Conservation (phyloP, 2,329 filamentous ascomycete species). For the Phyllachora maydis region DNA sequence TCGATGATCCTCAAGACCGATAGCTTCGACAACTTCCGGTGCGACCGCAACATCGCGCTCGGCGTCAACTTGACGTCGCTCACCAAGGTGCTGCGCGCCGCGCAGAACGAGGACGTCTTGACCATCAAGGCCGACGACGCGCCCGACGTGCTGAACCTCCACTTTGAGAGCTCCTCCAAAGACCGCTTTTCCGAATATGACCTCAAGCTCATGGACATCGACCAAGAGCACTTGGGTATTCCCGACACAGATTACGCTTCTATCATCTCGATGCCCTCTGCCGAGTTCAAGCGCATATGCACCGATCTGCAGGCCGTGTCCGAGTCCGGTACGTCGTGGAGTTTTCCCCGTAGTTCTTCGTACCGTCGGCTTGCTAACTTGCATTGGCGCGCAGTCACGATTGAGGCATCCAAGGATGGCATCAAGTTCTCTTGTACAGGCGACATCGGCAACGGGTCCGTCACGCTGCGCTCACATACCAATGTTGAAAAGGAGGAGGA, state of each 20-base stretch:
- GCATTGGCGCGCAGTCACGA: slow-evolving; percentile 59
- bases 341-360: no score
- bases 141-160: slow-evolving; percentile 84
- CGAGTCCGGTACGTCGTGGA: slow-evolving; percentile 72
- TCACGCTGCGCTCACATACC: slow-evolving; percentile 75
- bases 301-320: slow-evolving; percentile 80
- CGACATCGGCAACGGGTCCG: slow-evolving; percentile 88
- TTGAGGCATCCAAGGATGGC: slow-evolving; percentile 92
- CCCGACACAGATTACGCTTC: slow-evolving; percentile 97
- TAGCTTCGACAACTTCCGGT: slow-evolving; percentile 85
- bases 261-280: slow-evolving; percentile 69
- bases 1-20: slow-evolving; percentile 98
- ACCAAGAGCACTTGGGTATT: slow-evolving; percentile 97
- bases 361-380: no score
- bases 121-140: slow-evolving; percentile 96
- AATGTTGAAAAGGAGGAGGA: slow-evolving; percentile 76
- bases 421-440: slow-evolving; percentile 87
- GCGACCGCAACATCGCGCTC: slow-evolving; percentile 96
- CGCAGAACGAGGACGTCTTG: slow-evolving; percentile 82
- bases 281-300: slow-evolving; percentile 89
- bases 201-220: slow-evolving; percentile 99
- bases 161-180: slow-evolving; percentile 76
- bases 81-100: slow-evolving; percentile 90
- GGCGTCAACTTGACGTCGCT: slow-evolving; percentile 93
- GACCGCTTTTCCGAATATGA: slow-evolving; percentile 97